Evolutionary conservation across 805 yeast genomes (phyloP), one percentile per base, ranked within the genome.

Genomic region (Pichia heedii): DNA sequence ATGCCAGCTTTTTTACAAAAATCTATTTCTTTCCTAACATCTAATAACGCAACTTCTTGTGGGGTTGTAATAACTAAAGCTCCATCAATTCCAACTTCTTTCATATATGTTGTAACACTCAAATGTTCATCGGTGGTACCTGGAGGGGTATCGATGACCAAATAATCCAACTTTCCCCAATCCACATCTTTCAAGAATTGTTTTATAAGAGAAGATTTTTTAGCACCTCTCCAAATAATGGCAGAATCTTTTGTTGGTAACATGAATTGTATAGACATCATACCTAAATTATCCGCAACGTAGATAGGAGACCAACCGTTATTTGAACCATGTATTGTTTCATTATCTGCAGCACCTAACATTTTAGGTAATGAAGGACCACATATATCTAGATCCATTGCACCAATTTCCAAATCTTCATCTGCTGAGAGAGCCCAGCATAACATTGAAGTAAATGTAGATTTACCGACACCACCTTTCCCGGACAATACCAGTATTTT

Each of bases 71-170:
- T 93, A 3, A 93, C 74, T 26, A 93, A 69, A 0, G 98, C 98
- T 1, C 99, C 99, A 59, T 90, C 97, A 2, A 93, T 79, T 0
- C 96, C 96, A 5, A 83, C 78, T 30, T 86, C 95, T 54, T 85
- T 84, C 74, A 93, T 68, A 57, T 85, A 89, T 41, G 84, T 80
- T 27, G 89, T 85, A 27, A 93, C 89, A 8, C 95, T 81, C 35
- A 93, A 71, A 63, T 93, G 99, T 61, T 93, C 99, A 63, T 93
- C 99, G 0, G 96, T 83, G 0, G 99, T 93, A 0, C 99, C 98
- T 0, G 99, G 99, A 0, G 98, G 99, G 0, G 99, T 93, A 56
- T 93, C 99, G 16, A 93, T 83, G 15, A 93, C 74, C 51, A 93
- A 68, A 56, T 84, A 93, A 61, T 93, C 97, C 44, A 84, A 63